Base-by-base conservation (phyloP, 495 filamentous ascomycete genomes). In the Penicillium argentinense region DNA sequence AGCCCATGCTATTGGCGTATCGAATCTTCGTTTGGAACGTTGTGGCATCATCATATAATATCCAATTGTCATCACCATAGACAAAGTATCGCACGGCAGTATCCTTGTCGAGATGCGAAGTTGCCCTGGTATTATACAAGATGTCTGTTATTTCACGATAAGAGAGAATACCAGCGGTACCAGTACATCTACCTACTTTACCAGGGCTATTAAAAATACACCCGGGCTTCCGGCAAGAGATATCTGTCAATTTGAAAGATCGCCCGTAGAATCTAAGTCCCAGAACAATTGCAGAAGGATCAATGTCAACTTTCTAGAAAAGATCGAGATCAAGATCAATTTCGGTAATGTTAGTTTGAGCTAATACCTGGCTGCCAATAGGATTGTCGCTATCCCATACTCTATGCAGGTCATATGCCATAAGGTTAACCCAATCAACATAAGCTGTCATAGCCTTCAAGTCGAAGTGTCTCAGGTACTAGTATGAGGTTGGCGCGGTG, bases 401-500 rank as follows among this genome's bases (percentile, higher is more conserved):
- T 36, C 2, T 14, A 29, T 56, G 55, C 1, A 77, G 19, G 51
- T 78, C 74, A 42, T 81, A 81, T 6, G 47, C 56, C 80, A 84
- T 84, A 21, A 82, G 6, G 45, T 82, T 82, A 42, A 79, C 59
- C 55, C 64, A 82, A 45, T 80, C 75, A 1, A 75, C 62, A 28
- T 62, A 37, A n/a, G n/a, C n/a, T 2, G 60, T 14, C n/a, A 61
- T 38, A 19, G 76, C 54, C 0, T 19, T 13, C 5, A 57, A 32
- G 14, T 80, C 67, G 43, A 80, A 82, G 9, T 57, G 36, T 14
- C 67, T 60, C 3, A 82, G 44, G 41, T 82, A 82, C 33, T 30
- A 47, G 33, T 47, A 47, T 0, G n/a, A n/a, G n/a, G n/a, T n/a
- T n/a, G n/a, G n/a, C n/a, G n/a, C n/a, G n/a, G n/a, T n/a, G n/a